Evolutionary conservation across 345 rosid genomes (phyloP).

Genomic region (Populus tremula): DNA sequence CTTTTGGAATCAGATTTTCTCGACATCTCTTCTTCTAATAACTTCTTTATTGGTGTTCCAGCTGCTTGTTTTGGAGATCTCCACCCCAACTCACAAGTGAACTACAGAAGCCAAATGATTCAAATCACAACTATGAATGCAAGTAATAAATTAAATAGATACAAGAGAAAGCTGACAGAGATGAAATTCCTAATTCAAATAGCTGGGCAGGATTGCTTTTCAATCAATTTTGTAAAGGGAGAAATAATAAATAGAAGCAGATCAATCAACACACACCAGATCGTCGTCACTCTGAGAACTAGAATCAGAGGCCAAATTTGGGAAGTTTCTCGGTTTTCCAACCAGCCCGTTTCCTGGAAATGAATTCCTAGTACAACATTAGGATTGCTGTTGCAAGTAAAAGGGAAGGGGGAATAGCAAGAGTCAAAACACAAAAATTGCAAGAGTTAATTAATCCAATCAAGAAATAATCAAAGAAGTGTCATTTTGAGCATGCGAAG

Average conservation of each 20-base stretch:
- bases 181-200: background rate
- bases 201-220: background rate
- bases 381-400: conserved; percentile 15
- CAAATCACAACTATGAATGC: conserved; percentile 10
- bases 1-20: conserved; percentile 65
- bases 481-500: conserved; percentile 1
- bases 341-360: conserved; percentile 62
- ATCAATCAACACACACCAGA: conserved; percentile 52
- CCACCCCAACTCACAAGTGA: conserved; percentile 42
- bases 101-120: conserved; percentile 36
- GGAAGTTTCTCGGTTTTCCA: conserved; percentile 35
- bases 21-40: conserved; percentile 81
- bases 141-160: background rate
- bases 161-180: background rate
- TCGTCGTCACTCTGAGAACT: conserved; percentile 46
- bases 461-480: conserved; percentile 21
- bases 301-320: conserved; percentile 52
- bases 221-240: background rate
- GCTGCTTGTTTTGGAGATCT: conserved; percentile 37
- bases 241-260: conserved; percentile 9
- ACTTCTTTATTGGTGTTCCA: conserved; percentile 63
- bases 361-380: conserved; percentile 26
- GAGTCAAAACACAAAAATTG: background rate
- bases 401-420: background rate
- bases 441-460: background rate